phyloP scores from a whole-genome alignment of 768 basidiomycete species.

The Boletus eberwhitei region DNA sequence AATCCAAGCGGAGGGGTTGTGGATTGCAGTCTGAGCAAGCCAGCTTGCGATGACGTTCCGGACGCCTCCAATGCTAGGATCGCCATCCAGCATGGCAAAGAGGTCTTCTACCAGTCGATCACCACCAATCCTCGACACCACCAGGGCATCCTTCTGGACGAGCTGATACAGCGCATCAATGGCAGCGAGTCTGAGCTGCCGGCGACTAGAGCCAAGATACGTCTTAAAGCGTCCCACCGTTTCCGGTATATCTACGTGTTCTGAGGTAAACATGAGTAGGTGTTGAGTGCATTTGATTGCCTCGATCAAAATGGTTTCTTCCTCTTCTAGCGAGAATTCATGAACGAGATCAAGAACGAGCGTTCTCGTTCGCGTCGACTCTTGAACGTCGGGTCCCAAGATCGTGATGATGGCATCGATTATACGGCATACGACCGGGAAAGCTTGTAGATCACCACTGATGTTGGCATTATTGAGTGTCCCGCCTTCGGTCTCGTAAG shows the following conservation, averaged over 20 bases:
- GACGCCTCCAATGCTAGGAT: conserved; percentile 91
- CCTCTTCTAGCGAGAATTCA: conserved; percentile 80
- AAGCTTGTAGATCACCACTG: conserved; percentile 87
- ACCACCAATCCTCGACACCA: conserved; percentile 91
- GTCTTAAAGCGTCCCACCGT: conserved; percentile 74
- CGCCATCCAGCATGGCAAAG: conserved; percentile 93
- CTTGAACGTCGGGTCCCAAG: conserved; percentile 93
- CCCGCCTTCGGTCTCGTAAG: conserved; percentile 93
- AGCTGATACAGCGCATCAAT: conserved; percentile 97
- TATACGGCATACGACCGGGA: conserved; percentile 87
- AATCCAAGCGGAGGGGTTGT: conserved; percentile 97
- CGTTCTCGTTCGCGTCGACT: conserved; percentile 73
- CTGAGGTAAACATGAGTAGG: conserved; percentile 92
- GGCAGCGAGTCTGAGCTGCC: conserved; percentile 88
- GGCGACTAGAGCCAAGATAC: conserved; percentile 74
- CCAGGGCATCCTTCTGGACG: conserved; percentile 89
- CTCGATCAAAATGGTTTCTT: conserved; percentile 87
- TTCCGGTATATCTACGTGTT: conserved; percentile 76
- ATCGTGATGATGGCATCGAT: conserved; percentile 92
- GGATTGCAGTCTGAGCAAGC: conserved; percentile 90
- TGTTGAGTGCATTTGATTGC: conserved; percentile 97
- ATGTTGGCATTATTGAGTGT: conserved; percentile 77
- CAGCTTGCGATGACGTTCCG: conserved; percentile 90
- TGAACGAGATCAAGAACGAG: conserved; percentile 82
- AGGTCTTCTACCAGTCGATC: conserved; percentile 92